Conservation (phyloP, 345 rosid species). For the Bruguiera gymnorhiza region DNA sequence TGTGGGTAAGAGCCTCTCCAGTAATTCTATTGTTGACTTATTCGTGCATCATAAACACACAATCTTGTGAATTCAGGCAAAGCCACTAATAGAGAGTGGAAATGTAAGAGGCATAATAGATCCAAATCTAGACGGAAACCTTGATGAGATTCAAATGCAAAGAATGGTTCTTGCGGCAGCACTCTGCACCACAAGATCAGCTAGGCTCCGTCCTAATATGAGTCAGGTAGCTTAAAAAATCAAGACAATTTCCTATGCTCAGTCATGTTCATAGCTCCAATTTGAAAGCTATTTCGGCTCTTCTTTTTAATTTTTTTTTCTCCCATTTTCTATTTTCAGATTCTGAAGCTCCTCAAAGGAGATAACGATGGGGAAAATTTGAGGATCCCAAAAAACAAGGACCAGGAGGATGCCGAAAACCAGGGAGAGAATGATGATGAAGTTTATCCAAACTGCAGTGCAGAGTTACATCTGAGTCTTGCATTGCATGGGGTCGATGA, state of each 20-base stretch:
- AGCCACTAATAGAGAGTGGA: constrained; percentile 56
- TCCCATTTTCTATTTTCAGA: constrained; percentile 31
- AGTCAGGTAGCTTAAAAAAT: constrained; percentile 42
- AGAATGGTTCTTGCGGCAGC: constrained; percentile 75
- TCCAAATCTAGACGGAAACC: constrained; percentile 44
- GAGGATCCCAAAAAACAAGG: constrained; percentile 10
- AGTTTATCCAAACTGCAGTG: constrained; percentile 67
- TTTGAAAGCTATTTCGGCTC: no score
- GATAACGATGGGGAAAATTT: constrained; percentile 37
- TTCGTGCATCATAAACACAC: background rate
- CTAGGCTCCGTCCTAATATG: constrained; percentile 77
- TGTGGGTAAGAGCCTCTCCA: constrained; percentile 72
- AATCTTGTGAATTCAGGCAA: constrained; percentile 57
- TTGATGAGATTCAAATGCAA: constrained; percentile 59
- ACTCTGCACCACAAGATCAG: constrained; percentile 63
- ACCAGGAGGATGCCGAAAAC: constrained; percentile 31
- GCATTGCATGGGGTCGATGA: constrained; percentile 72
- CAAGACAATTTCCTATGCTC: background rate
- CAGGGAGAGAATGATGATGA: constrained; percentile 63
- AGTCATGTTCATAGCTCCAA: background rate
- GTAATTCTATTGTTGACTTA: background rate
- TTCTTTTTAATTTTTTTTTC: background rate
- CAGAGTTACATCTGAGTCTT: constrained; percentile 54
- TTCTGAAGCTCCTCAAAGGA: constrained; percentile 57
- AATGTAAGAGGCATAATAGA: constrained; percentile 57